These are phyloP conservation scores for Microbotryum saponariae DNA, from an alignment of 1,284 basidiomycete species.

Conservation along the genomic window DNA sequence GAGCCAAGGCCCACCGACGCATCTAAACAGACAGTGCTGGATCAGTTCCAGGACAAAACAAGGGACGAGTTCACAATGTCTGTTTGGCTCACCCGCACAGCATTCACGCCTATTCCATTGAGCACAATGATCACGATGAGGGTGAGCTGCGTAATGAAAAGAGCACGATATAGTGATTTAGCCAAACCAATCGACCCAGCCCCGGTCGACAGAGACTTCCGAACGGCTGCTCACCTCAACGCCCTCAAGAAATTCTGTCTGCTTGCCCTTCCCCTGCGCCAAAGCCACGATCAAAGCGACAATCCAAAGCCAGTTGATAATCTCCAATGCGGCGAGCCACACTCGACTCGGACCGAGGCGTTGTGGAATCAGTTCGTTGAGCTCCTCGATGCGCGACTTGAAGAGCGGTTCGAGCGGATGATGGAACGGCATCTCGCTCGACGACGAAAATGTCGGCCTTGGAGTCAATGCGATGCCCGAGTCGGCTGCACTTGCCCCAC, in stretches of 20 bases:
- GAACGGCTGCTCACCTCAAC: constrained; percentile 21
- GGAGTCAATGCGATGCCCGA: constrained; percentile 23
- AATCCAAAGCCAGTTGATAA: constrained; percentile 16
- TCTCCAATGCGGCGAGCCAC: constrained; percentile 19
- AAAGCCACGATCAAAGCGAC: constrained; percentile 21
- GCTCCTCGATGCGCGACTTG: constrained; percentile 9
- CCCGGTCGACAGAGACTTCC: not conserved
- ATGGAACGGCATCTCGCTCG: not conserved
- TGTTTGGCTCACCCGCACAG: constrained; percentile 12
- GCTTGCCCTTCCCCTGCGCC: constrained; percentile 6
- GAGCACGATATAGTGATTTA: not conserved
- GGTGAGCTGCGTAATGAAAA: constrained; percentile 6
- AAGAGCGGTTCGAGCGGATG: constrained; percentile 24
- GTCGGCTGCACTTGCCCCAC: constrained; percentile 4
- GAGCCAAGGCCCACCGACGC: constrained; percentile 22
- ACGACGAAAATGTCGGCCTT: not conserved
- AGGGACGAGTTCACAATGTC: not conserved
- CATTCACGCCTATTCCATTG: constrained; percentile 23
- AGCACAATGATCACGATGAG: constrained; percentile 24
- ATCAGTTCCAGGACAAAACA: not conserved
- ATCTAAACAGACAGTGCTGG: constrained; percentile 6
- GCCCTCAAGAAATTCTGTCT: constrained; percentile 22
- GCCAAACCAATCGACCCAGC: not conserved
- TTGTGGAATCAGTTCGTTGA: constrained; percentile 17
- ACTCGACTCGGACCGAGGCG: constrained; percentile 5